Evolutionary conservation across 2,329 filamentous ascomycete genomes (phyloP).

Genomic region (Sphaerostilbella broomeana): DNA sequence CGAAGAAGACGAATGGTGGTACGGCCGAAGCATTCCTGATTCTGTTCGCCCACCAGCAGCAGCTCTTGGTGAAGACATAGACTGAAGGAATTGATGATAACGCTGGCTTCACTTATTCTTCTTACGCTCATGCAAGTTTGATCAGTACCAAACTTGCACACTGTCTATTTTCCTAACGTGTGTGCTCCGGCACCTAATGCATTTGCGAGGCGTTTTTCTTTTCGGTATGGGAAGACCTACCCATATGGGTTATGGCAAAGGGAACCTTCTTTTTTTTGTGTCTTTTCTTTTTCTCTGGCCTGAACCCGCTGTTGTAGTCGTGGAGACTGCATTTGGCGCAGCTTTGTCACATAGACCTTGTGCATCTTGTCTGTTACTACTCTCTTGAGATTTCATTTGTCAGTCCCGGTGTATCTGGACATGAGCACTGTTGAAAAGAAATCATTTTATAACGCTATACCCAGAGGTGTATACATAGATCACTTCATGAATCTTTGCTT

Average conservation of each 20-base stretch:
- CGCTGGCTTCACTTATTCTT: background rate
- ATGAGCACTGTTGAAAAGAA: background rate
- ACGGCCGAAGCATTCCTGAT: slow-evolving; percentile 47
- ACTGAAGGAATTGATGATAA: slow-evolving; percentile 19
- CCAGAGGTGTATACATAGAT: background rate
- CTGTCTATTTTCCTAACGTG: slow-evolving; percentile 7
- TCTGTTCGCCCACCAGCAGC: slow-evolving; percentile 47
- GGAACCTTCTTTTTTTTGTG: background rate
- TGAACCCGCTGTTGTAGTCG: no score
- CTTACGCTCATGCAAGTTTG: background rate
- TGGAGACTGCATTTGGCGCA: slow-evolving; percentile 8
- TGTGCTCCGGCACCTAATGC: slow-evolving; percentile 5
- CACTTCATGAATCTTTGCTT: background rate
- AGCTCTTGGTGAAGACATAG: slow-evolving; percentile 46
- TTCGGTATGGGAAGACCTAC: slow-evolving; percentile 1
- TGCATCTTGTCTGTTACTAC: slow-evolving; percentile 4
- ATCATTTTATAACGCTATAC: slow-evolving; percentile 1
- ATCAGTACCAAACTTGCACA: background rate
- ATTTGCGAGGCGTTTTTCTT: slow-evolving; percentile 14
- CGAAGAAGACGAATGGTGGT: slow-evolving; percentile 58
- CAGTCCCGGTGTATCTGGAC: background rate
- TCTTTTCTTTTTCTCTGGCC: no score
- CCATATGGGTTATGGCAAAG: slow-evolving; percentile 6
- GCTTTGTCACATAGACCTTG: slow-evolving; percentile 10
- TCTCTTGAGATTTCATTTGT: background rate